These are phyloP conservation scores for Chenopodium album DNA, from an alignment of 148 eudicot genomes.

Conservation along the genomic window DNA sequence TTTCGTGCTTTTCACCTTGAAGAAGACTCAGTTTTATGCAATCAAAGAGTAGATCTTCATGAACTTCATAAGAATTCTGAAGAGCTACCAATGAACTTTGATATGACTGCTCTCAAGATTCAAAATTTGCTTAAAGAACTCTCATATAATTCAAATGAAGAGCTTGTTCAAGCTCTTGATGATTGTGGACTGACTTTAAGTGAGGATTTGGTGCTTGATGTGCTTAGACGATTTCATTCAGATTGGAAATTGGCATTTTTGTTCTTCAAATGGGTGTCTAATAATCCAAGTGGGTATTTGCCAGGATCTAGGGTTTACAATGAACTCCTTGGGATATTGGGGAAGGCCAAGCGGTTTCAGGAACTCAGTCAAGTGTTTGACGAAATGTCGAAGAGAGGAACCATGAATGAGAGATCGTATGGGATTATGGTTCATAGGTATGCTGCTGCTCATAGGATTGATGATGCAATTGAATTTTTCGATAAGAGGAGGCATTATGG, in stretches of 20 bases:
- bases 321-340: constrained; percentile 66
- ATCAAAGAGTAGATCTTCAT: constrained; percentile 8
- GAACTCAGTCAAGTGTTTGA: constrained; percentile 56
- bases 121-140: constrained; percentile 44
- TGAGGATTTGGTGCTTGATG: constrained; percentile 54
- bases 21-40: constrained; percentile 5
- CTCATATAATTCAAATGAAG: constrained; percentile 31
- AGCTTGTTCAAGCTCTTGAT: constrained; percentile 40
- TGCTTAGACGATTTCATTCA: constrained; percentile 59
- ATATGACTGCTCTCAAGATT: constrained; percentile 34
- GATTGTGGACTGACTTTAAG: constrained; percentile 32
- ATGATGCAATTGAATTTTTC: constrained; percentile 56
- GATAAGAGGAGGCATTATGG: constrained; percentile 60
- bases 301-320: constrained; percentile 49
- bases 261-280: constrained; percentile 66
- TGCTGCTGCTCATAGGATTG: constrained; percentile 68
- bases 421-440: constrained; percentile 61
- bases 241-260: constrained; percentile 65
- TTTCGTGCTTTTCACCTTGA: constrained; percentile 21
- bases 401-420: constrained; percentile 57
- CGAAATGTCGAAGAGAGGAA: constrained; percentile 61
- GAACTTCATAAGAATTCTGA: not conserved
- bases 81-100: constrained; percentile 10
- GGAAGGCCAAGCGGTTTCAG: constrained; percentile 58
- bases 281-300: constrained; percentile 38